A percentile compares a stretch with the other conserved stretches of the same genome.
These are phyloP conservation scores for Handroanthus guayacan DNA, from an alignment of 257 asterid genomes.

Conservation along the genomic window DNA sequence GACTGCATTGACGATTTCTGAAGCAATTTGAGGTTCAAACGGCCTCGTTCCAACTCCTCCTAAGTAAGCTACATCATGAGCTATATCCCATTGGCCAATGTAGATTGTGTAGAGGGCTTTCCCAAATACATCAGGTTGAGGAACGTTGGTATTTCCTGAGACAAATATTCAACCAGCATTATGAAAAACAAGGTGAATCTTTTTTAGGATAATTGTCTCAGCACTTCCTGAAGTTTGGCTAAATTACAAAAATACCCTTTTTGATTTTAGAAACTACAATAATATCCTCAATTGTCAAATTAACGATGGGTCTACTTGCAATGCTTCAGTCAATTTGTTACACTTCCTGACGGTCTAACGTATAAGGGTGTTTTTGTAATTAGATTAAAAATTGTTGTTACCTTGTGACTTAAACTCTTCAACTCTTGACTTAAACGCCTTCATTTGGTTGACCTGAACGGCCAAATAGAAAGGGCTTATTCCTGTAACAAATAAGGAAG, in stretches of 20 bases:
- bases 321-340: no score
- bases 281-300: no score
- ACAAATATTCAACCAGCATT: conserved; percentile 4
- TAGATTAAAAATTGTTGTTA: background rate
- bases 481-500: conserved; percentile 63
- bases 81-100: conserved; percentile 76
- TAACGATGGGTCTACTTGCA: no score
- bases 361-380: no score
- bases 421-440: conserved; percentile 58
- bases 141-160: conserved; percentile 52
- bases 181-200: background rate
- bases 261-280: no score
- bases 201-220: background rate
- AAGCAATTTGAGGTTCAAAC: conserved; percentile 51
- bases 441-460: conserved; percentile 70
- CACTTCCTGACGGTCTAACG: no score
- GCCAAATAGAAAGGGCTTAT: conserved; percentile 74
- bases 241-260: no score
- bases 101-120: conserved; percentile 67
- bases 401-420: conserved; percentile 52
- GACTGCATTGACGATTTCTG: conserved; percentile 52
- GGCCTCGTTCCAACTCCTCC: conserved; percentile 55
- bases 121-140: conserved; percentile 63
- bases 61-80: conserved; percentile 47
- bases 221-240: no score